Evolutionary conservation across 805 yeast genomes (phyloP).

Genomic region (Zygotorulaspora florentina): DNA sequence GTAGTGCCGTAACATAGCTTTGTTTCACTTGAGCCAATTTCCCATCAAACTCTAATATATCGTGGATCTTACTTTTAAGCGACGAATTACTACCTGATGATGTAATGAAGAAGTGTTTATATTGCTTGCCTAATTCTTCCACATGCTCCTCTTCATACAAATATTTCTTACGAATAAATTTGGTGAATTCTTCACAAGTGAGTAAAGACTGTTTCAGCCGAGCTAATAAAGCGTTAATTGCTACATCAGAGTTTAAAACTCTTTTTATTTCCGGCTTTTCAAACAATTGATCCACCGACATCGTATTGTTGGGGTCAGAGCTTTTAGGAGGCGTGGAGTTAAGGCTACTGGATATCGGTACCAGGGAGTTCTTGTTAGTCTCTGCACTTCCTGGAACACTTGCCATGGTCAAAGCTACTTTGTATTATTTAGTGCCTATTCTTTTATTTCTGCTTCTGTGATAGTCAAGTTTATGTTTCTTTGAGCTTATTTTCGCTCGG

Average conservation of each 20-base stretch:
- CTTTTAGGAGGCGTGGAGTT: constrained; percentile 2
- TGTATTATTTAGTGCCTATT: no score
- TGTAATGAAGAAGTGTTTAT: constrained; percentile 42
- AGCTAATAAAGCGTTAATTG: constrained; percentile 65
- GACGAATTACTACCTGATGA: constrained; percentile 36
- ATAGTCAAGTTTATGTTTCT: no score
- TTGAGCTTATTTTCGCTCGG: no score
- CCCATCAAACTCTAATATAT: constrained; percentile 74
- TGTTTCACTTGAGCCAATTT: constrained; percentile 64
- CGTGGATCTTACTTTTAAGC: constrained; percentile 60
- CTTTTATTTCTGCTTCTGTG: no score
- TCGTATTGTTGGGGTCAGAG: constrained; percentile 1
- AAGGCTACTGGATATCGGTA: background rate
- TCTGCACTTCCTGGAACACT: no score
- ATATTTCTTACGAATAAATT: constrained; percentile 74
- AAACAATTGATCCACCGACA: constrained; percentile 29
- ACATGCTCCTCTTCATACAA: constrained; percentile 74
- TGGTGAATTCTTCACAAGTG: constrained; percentile 81
- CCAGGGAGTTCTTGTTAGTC: no score
- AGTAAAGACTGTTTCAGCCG: constrained; percentile 75
- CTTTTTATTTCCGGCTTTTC: constrained; percentile 48
- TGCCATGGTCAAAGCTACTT: no score
- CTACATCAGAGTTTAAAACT: constrained; percentile 64
- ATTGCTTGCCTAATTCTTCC: constrained; percentile 66
- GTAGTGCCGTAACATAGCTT: constrained; percentile 73